Evolutionary conservation across 148 eudicot species (phyloP), one percentile per base, ranked within the genome.

Genomic region (Nepenthes gracilis): DNA sequence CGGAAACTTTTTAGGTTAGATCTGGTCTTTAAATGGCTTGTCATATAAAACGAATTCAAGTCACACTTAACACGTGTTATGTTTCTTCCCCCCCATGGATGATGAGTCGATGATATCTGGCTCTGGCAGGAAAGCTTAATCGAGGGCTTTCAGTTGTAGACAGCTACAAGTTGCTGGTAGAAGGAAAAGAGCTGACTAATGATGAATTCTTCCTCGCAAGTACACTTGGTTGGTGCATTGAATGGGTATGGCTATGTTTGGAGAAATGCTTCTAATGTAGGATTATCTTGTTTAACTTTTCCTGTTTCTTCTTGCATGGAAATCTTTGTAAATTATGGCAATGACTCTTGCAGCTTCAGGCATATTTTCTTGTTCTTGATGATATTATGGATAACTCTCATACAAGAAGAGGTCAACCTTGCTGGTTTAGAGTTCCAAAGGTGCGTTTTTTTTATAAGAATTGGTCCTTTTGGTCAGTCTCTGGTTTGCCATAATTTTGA

Each of bases 191-290:
- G 49, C 69, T 86, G 57, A 79, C 78, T n/a, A 83, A 86, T 50
- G 95, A 89, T 35, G 99, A 93, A 72, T 60, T 86, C 33, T 89
- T 93, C 75, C 92, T 75, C 54, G 79, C 99, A 43, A 75, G 81
- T 60, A 80, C 95, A 38, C 99, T 93, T 43, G 99, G 99, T 48
- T 93, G 99, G 99, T 93, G 95, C 70, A 80, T 93, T 74, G 99
- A 93, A 79, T 93, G 99, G 98, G 98, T 93, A 88, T 53, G 70
- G 40, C 67, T 47, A 11, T 23, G 23, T 23, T 23, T 48, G 38
- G 1, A 13, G 33, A 34, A 7, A n/a, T 35, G 50, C 54, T 14
- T 43, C 11, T 8, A 7, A 5, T 55, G 36, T 32, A 6, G 57
- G 5, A n/a, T 13, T 7, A 0, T 50, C 7, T 47, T 36, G 61